Evolutionary conservation across 2,329 filamentous ascomycete genomes (phyloP), one percentile per base, ranked within the genome.

Genomic region (Dactylellina drechsleri): DNA sequence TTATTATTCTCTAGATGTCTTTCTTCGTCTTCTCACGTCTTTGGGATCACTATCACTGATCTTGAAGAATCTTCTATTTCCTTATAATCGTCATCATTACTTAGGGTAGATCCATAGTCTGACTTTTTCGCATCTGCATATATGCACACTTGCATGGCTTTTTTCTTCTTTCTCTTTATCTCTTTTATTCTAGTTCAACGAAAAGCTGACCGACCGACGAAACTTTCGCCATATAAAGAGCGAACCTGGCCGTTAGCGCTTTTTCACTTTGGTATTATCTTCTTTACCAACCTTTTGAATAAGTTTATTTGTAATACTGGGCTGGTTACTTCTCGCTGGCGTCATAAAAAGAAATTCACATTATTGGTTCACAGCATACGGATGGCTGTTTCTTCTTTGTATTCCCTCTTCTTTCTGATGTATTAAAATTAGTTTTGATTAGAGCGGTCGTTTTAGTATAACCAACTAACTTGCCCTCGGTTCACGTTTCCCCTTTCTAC

Each of bases 101-200:
- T 58, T 74, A 67, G 57, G 62, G 70, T 74, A 67, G 70, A 74
- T 74, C 49, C 43, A 62, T 62, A 62, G 41, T 60, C 28, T 67
- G 60, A 61, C 49, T 61, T 20, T 54, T 23, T 50, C 13, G 57
- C 54, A 62, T 45, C 47, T 61, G 43, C 61, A 66, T 58, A 28
- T 47, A 61, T 66, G 56, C 50, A 61, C 47, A 18, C 18, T 52
- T 52, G 26, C 53, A 18, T 41, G 45, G 16, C 57, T 15, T 26
- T 20, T 56, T 15, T 20, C 43, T 54, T 50, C 18, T 60, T 26
- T 12, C 6, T 36, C 62, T 74, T 66, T 58, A 74, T 66, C 66
- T 57, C 41, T 52, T 74, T 49, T 62, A 49, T 70, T 62, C 36
- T n/a, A 54, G n/a, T 62, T 62, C 66, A 50, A 62, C 56, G 61